These are phyloP conservation scores for Lagenidium giganteum DNA, from an alignment of 352 stramenopile genomes.

Conservation along the genomic window DNA sequence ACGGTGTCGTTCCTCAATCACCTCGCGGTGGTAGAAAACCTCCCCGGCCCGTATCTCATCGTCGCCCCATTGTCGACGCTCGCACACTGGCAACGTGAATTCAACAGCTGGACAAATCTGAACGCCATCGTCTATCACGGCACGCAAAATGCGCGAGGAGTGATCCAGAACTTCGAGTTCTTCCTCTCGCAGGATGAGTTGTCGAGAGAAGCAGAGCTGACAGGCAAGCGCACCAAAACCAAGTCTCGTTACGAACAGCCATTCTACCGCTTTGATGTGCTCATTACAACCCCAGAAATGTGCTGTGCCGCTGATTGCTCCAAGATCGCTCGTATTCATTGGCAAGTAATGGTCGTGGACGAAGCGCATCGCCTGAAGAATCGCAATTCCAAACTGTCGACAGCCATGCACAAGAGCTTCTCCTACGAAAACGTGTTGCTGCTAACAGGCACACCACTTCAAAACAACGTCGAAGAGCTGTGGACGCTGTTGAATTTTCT, in stretches of 20 bases:
- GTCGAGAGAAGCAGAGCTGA: conserved; percentile 25
- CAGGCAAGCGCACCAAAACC: conserved; percentile 15
- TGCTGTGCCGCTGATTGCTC: conserved; percentile 91
- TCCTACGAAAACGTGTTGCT: conserved; percentile 83
- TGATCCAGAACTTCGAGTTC: conserved; percentile 96
- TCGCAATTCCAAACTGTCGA: conserved; percentile 93
- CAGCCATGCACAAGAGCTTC: conserved; percentile 74
- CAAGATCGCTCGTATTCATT: conserved; percentile 91
- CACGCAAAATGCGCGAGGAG: conserved; percentile 77
- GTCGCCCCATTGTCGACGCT: conserved; percentile 98
- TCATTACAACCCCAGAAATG: conserved; percentile 99
- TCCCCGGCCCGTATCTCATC: conserved; percentile 95
- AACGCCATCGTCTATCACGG: conserved; percentile 99
- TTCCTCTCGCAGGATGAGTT: conserved; percentile 61
- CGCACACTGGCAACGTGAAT: conserved; percentile 97
- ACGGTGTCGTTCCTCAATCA: conserved; percentile 95
- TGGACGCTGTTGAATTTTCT: conserved; percentile 99
- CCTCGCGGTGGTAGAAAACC: conserved; percentile 91
- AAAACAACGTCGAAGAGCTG: conserved; percentile 91
- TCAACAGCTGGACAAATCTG: conserved; percentile 95
- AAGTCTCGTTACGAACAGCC: conserved; percentile 35
- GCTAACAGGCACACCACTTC: conserved; percentile 87
- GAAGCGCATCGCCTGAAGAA: conserved; percentile 99
- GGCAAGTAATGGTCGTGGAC: conserved; percentile 97
- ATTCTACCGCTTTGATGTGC: conserved; percentile 96